These are phyloP conservation scores for Didymella lethalis DNA, from an alignment of 2,329 filamentous ascomycete species.

Conservation along the genomic window DNA sequence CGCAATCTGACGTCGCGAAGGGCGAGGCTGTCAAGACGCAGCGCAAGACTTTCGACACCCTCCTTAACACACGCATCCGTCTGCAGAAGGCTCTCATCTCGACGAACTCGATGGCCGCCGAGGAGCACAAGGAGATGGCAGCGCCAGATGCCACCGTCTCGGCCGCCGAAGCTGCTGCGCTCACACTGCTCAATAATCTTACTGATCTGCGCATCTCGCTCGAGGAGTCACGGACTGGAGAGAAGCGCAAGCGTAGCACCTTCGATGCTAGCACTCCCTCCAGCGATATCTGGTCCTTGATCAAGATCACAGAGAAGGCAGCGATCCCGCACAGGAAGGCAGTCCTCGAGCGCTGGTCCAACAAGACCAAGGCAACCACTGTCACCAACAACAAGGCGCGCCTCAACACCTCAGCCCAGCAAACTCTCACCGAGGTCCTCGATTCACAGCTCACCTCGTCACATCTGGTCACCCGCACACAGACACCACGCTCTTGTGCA, in stretches of 20 bases:
- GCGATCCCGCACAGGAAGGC: slow-evolving; percentile 70
- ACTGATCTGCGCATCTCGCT: slow-evolving; percentile 72
- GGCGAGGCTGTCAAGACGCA: slow-evolving; percentile 87
- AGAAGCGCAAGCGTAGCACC: slow-evolving; percentile 65
- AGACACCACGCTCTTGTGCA: slow-evolving; percentile 77
- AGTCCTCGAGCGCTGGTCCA: slow-evolving; percentile 88
- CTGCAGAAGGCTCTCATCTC: slow-evolving; percentile 89
- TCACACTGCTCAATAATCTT: slow-evolving; percentile 84
- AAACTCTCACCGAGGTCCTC: slow-evolving; percentile 72
- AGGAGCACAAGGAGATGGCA: slow-evolving; percentile 43
- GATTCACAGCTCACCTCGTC: slow-evolving; percentile 73
- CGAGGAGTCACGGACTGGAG: slow-evolving; percentile 59
- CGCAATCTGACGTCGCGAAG: slow-evolving; percentile 81
- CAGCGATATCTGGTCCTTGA: slow-evolving; percentile 74
- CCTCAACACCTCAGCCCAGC: slow-evolving; percentile 65
- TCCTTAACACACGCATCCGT: slow-evolving; percentile 89
- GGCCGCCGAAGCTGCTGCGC: slow-evolving; percentile 84
- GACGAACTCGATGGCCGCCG: slow-evolving; percentile 68
- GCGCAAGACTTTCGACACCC: slow-evolving; percentile 82
- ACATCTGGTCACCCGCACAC: slow-evolving; percentile 73
- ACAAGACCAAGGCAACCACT: slow-evolving; percentile 72
- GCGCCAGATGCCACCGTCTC: slow-evolving; percentile 62
- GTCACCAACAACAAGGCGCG: slow-evolving; percentile 63
- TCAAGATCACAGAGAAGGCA: slow-evolving; percentile 70
- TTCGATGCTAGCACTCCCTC: slow-evolving; percentile 66